Conservation (phyloP, 2,329 filamentous ascomycete species). For the Clarireedia sp. region DNA sequence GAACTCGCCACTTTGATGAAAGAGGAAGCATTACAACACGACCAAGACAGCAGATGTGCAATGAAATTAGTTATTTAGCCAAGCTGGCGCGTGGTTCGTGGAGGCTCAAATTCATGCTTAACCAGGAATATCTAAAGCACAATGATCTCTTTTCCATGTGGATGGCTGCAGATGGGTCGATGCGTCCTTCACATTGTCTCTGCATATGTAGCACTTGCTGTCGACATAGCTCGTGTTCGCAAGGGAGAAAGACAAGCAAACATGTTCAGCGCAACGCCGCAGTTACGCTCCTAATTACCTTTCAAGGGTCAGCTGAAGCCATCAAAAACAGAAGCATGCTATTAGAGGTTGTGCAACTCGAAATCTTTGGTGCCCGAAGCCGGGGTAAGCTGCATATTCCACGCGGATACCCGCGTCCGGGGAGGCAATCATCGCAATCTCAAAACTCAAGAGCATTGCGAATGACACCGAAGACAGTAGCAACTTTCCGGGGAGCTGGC, state of each 20-base stretch:
- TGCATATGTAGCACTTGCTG: not conserved
- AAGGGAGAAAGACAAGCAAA: not conserved
- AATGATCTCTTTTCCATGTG: not conserved
- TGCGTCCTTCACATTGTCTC: not conserved
- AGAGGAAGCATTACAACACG: not conserved
- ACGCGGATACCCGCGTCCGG: conserved; percentile 7
- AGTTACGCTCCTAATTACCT: not conserved
- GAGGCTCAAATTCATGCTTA: not conserved
- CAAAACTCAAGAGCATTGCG: not conserved
- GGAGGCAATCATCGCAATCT: not conserved
- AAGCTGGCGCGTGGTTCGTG: not conserved
- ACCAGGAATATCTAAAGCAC: not conserved
- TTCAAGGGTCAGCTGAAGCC: conserved; percentile 2
- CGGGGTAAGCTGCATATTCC: conserved; percentile 6
- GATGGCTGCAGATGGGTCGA: not conserved
- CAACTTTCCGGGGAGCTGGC: conserved; percentile 11
- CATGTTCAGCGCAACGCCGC: not conserved
- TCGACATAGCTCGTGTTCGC: not conserved
- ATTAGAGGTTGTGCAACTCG: conserved; percentile 7
- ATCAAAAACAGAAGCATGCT: conserved; percentile 4
- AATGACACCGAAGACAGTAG: not conserved
- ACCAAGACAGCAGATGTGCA: not conserved
- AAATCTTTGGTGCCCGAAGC: conserved; percentile 1
- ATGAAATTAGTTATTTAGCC: conserved; percentile 2
- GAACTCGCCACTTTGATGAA: not conserved